A percentile compares a stretch with the other conserved stretches of the same genome.
Evolutionary conservation across 306 rosid genomes (phyloP).

Genomic region (Dalbergia cultrata): DNA sequence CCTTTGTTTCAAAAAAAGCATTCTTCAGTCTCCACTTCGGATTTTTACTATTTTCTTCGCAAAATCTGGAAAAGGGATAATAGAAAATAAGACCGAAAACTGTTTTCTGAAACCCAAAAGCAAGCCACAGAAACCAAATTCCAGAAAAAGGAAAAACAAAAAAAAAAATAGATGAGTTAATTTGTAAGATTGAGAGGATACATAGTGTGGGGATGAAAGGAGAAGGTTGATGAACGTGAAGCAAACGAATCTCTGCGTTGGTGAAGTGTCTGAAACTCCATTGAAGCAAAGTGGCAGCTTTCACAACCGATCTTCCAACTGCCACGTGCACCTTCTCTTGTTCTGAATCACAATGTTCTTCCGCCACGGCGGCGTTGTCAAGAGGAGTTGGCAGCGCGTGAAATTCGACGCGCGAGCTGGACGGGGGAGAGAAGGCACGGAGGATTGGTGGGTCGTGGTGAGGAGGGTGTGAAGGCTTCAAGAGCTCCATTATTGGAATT

Average conservation of each 20-base stretch:
- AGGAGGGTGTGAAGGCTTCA: background rate
- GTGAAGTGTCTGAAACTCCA: constrained; percentile 66
- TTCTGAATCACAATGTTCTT: background rate
- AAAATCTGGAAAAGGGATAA: too few species aligned
- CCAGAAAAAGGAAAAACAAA: background rate
- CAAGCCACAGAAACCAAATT: background rate
- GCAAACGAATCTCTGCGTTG: constrained; percentile 55
- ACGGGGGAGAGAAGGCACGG: background rate
- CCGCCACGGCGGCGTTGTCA: background rate
- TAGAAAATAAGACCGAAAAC: too few species aligned
- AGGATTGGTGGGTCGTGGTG: background rate
- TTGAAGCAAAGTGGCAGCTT: constrained; percentile 62
- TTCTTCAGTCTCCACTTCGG: too few species aligned
- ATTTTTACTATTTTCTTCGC: too few species aligned
- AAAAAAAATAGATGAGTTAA: background rate
- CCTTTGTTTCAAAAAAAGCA: too few species aligned
- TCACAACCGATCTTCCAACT: constrained; percentile 67
- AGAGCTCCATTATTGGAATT: constrained; percentile 1
- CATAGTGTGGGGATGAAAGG: constrained; percentile 72
- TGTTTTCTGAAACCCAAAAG: too few species aligned
- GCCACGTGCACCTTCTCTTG: constrained; percentile 67
- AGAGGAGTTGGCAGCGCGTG: background rate
- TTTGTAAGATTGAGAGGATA: constrained; percentile 33
- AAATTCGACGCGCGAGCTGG: background rate
- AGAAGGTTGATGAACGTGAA: constrained; percentile 82